phyloP scores from a whole-genome alignment of 148 eudicot species.

The Salicornia ramosissima region DNA sequence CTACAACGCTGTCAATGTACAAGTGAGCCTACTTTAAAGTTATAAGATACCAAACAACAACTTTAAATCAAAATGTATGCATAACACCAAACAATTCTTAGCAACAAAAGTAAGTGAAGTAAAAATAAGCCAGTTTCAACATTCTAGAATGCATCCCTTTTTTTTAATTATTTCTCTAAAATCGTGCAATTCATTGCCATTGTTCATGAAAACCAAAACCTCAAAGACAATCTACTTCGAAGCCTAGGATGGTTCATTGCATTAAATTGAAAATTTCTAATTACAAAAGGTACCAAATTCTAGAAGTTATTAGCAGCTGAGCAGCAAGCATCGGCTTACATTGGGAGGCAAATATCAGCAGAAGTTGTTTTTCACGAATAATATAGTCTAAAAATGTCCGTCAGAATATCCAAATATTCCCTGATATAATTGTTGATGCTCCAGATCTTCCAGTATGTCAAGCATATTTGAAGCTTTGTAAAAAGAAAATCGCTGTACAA shows the following conservation, averaged over 20 bases:
- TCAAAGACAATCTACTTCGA: constrained; percentile 9
- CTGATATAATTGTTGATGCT: constrained; percentile 8
- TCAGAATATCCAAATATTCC: constrained; percentile 15
- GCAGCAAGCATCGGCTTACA: constrained; percentile 35
- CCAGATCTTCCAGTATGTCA: constrained; percentile 8
- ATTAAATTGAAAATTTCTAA: neutral
- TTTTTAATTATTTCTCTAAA: neutral
- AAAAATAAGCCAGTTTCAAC: neutral
- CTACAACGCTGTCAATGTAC: neutral
- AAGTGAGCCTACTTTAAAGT: neutral
- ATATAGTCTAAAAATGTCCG: constrained; percentile 23
- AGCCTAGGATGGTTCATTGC: neutral
- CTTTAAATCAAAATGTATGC: neutral
- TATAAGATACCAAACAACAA: neutral
- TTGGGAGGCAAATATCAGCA: constrained; percentile 27
- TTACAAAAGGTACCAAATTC: constrained; percentile 22
- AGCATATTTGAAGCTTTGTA: neutral
- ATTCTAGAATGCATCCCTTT: neutral
- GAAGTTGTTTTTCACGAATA: constrained; percentile 28
- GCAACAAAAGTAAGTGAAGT: neutral
- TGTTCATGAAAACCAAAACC: neutral
- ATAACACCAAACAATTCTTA: neutral
- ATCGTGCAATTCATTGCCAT: neutral
- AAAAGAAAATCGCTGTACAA: constrained; percentile 1
- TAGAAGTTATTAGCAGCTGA: constrained; percentile 20